phyloP scores from a whole-genome alignment of 1,284 basidiomycete genomes.

The Butyriboletus appendiculatus region DNA sequence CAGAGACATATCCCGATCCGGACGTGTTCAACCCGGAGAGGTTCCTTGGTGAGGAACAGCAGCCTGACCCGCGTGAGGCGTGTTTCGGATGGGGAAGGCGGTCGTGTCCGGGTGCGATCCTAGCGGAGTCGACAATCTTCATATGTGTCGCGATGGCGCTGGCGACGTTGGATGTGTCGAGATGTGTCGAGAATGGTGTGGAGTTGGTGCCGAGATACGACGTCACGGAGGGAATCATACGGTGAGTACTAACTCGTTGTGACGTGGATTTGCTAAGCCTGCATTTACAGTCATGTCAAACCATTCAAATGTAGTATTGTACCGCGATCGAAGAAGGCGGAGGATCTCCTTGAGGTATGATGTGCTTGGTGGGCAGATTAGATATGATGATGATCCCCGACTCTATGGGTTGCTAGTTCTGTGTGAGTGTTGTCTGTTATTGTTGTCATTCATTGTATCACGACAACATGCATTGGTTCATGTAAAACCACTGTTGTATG shows the following conservation, averaged over 20 bases:
- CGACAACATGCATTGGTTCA: too few species aligned
- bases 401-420: too few species aligned
- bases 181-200: conserved; percentile 7
- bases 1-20: conserved; percentile 12
- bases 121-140: conserved; percentile 9
- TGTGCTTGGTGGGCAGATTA: neutral
- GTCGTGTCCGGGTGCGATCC: conserved; percentile 10
- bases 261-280: neutral
- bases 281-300: conserved; percentile 8
- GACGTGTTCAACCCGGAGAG: conserved; percentile 16
- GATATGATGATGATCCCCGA: too few species aligned
- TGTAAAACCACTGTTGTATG: too few species aligned
- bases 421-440: too few species aligned
- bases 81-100: conserved; percentile 24
- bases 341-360: conserved; percentile 3
- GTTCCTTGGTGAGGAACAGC: conserved; percentile 10
- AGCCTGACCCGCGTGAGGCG: conserved; percentile 11
- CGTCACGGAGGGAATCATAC: conserved; percentile 1
- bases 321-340: conserved; percentile 3
- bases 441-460: too few species aligned
- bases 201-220: conserved; percentile 11
- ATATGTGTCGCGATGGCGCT: conserved; percentile 2
- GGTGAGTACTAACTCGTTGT: neutral
- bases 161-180: conserved; percentile 14
- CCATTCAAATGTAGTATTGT: conserved; percentile 4